These are phyloP conservation scores for Petunia secreta DNA, from an alignment of 257 asterid genomes.

Conservation along the genomic window DNA sequence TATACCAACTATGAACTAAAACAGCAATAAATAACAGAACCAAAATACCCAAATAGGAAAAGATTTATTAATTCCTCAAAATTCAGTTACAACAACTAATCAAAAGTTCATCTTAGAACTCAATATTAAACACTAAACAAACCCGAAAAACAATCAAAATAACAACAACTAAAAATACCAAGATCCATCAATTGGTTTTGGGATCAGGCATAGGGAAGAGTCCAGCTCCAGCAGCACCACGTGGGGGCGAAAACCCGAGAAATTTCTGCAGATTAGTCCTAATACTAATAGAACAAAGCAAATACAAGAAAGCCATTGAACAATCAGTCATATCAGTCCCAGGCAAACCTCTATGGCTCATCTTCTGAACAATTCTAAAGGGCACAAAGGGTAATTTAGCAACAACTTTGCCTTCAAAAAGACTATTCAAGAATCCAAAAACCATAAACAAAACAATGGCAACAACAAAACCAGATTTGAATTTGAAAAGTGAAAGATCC, in stretches of 20 bases:
- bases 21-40: no score
- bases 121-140: no score
- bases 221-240: slow-evolving; percentile 94
- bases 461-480: slow-evolving; percentile 93
- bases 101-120: no score
- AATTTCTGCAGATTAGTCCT: slow-evolving; percentile 96
- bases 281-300: slow-evolving; percentile 87
- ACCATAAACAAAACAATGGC: slow-evolving; percentile 87
- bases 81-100: no score
- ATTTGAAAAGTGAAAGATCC: slow-evolving; percentile 83
- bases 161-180: background rate
- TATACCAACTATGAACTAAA: no score
- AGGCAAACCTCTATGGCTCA: slow-evolving; percentile 91
- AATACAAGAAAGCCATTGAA: slow-evolving; percentile 91
- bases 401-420: slow-evolving; percentile 84
- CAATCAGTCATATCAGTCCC: slow-evolving; percentile 98
- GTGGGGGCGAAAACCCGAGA: slow-evolving; percentile 92
- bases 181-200: slow-evolving; percentile 53
- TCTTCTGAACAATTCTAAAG: slow-evolving; percentile 80
- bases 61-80: no score
- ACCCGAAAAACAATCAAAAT: background rate
- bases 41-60: no score
- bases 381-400: slow-evolving; percentile 95
- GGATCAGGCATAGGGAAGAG: slow-evolving; percentile 90
- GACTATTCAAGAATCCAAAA: slow-evolving; percentile 75